Base-by-base conservation (phyloP, 2,329 filamentous ascomycete genomes). In the Septoria petroselini region DNA sequence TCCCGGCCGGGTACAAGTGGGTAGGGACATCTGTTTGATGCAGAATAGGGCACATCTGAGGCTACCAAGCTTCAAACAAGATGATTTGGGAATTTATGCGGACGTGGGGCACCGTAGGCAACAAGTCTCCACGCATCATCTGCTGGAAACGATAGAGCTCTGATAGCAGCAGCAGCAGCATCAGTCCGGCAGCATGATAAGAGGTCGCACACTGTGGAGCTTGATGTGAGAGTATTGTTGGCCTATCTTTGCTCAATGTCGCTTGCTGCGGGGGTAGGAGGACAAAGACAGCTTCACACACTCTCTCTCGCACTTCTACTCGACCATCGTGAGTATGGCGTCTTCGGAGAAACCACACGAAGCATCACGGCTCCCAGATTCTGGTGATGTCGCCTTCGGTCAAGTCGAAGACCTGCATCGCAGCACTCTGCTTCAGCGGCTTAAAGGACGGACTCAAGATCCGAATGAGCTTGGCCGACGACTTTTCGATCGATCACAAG, bases 391-490 rank as follows among this genome's bases (percentile, higher is more conserved):
- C 21, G 21, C 18, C 15, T 11, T 9, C 9, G 42, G 42, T 31
- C 21, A 38, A 11, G 21, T 21, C 3, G 14, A 38, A 8, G 4
- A 15, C 6, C 1, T 37, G 11, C 17, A 31, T 6, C 42, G 21
- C 9, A 23, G 42, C 5, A 18, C 5, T 19, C 23, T 18, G 12
- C 6, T 53, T 2, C 27, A 37, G 18, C 23, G 40, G 4, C 23
- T 53, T 25, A 46, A 44, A 39, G 50, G 50, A 7, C 3, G 11
- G 3, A 38, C 37, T 7, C 35, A 33, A n/a, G 50, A 53, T 17
- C 40, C 50, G 23, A 34, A 53, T 12, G 50, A 48, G 29, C 46
- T 53, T 14, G 50, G 44, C 2, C 50, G 50, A 29, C 25, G 17
- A 6, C 40, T 53, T 6, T 42, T 53, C 34, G 45, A 53, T 18